phyloP scores from a whole-genome alignment of 192 early-diverging fungal genomes.

The Lobulomyces angularis region DNA sequence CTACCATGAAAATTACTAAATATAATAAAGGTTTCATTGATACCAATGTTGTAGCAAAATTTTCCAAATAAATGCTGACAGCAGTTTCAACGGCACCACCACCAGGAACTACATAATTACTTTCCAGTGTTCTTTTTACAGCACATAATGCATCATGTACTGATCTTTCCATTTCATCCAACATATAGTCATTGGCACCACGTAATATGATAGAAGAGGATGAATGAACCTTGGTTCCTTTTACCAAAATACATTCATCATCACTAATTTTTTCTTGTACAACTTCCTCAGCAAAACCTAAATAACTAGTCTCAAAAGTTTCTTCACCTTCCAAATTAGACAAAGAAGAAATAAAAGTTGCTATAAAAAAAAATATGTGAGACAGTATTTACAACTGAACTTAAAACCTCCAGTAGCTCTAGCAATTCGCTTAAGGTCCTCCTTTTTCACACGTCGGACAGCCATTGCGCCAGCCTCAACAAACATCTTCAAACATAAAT shows the following conservation, averaged over 20 bases:
- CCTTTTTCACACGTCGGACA: constrained; percentile 89
- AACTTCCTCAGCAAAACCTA: constrained; percentile 91
- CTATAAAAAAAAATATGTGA: constrained; percentile 21
- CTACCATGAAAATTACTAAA: constrained; percentile 20
- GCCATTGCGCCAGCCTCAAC: constrained; percentile 97
- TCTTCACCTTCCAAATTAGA: constrained; percentile 98
- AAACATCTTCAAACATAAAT: constrained; percentile 95
- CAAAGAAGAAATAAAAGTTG: constrained; percentile 82
- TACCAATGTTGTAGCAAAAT: constrained; percentile 92
- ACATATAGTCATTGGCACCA: constrained; percentile 98
- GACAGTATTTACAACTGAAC: not conserved
- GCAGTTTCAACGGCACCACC: constrained; percentile 94
- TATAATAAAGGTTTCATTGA: constrained; percentile 9
- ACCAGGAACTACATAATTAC: constrained; percentile 89
- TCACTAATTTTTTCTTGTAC: constrained; percentile 95
- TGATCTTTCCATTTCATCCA: constrained; percentile 98
- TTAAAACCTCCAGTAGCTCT: constrained; percentile 77
- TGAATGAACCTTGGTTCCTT: constrained; percentile 77
- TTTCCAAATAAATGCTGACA: constrained; percentile 91
- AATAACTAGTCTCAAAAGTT: constrained; percentile 76
- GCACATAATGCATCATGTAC: constrained; percentile 90
- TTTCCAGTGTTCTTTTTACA: constrained; percentile 93
- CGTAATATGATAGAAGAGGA: constrained; percentile 91
- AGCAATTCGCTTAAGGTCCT: constrained; percentile 93
- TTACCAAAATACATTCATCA: constrained; percentile 94